Evolutionary conservation across 2,329 filamentous ascomycete genomes (phyloP).

Genomic region (Fusarium redolens): DNA sequence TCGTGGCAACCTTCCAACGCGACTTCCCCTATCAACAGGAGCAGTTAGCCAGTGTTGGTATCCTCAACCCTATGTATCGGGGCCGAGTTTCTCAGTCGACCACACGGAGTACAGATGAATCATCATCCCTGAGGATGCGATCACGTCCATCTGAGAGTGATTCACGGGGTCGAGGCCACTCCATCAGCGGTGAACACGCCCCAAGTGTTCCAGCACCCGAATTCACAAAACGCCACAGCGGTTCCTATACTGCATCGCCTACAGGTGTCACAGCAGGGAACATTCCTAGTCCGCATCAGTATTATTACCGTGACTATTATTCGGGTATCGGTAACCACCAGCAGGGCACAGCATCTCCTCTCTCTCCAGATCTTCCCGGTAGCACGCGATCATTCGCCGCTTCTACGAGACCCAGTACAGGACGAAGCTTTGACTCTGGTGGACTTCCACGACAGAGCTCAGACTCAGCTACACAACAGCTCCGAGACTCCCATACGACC

Average conservation of each 20-base stretch:
- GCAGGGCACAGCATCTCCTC: slow-evolving; percentile 68
- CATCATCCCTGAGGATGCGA: slow-evolving; percentile 60
- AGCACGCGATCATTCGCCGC: slow-evolving; percentile 61
- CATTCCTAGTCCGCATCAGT: slow-evolving; percentile 63
- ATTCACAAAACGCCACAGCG: slow-evolving; percentile 73
- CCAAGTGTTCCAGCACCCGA: slow-evolving; percentile 74
- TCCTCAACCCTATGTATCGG: slow-evolving; percentile 79
- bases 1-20: slow-evolving; percentile 80
- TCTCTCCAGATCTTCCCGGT: slow-evolving; percentile 64
- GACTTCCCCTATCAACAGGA: slow-evolving; percentile 84
- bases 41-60: slow-evolving; percentile 75
- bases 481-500: slow-evolving; percentile 67
- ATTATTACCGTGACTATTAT: slow-evolving; percentile 64
- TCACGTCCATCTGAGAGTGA: slow-evolving; percentile 61
- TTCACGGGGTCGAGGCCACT: slow-evolving; percentile 68
- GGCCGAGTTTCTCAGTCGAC: slow-evolving; percentile 69
- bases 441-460: slow-evolving; percentile 63
- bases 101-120: slow-evolving; percentile 64
- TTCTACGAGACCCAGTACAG: slow-evolving; percentile 67
- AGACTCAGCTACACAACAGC: slow-evolving; percentile 59
- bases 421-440: slow-evolving; percentile 68
- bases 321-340: slow-evolving; percentile 41
- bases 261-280: slow-evolving; percentile 50
- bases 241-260: slow-evolving; percentile 72
- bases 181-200: slow-evolving; percentile 70